phyloP scores from a whole-genome alignment of 805 yeast genomes.

The Pichia occidentalis region DNA sequence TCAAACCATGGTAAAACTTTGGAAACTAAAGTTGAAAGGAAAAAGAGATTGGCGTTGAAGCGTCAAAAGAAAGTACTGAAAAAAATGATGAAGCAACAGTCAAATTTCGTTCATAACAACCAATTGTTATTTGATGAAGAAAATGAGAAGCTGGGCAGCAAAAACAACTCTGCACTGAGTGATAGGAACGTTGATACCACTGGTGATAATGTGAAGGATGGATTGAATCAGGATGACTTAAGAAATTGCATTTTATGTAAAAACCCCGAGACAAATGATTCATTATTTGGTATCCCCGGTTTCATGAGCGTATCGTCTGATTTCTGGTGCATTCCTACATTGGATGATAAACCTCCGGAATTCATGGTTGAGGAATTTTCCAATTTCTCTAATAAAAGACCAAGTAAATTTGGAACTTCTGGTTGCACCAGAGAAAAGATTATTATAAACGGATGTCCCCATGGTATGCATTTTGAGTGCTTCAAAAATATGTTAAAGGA shows the following conservation, averaged over 20 bases:
- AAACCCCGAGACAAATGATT: conserved; percentile 38
- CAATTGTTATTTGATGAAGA: conserved; percentile 20
- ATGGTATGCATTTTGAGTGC: conserved; percentile 46
- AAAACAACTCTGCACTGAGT: neutral
- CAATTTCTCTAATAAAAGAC: neutral
- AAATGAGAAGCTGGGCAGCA: conserved; percentile 4
- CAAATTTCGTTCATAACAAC: conserved; percentile 37
- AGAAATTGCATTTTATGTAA: conserved; percentile 56
- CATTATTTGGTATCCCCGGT: conserved; percentile 55
- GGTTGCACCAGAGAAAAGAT: conserved; percentile 20
- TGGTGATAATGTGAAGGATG: conserved; percentile 10
- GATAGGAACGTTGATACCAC: neutral
- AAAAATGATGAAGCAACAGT: conserved; percentile 52
- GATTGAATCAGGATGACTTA: conserved; percentile 11
- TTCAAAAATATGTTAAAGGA: conserved; percentile 29
- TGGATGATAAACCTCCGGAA: conserved; percentile 25
- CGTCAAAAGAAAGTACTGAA: conserved; percentile 56
- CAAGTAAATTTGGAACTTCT: conserved; percentile 11
- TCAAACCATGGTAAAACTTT: conserved; percentile 36
- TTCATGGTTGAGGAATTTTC: conserved; percentile 22
- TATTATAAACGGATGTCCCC: conserved; percentile 43
- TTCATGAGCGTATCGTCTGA: conserved; percentile 39
- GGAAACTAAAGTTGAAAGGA: conserved; percentile 52
- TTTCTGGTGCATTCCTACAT: conserved; percentile 42
- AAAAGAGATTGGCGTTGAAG: conserved; percentile 51